Evolutionary conservation across 2,329 filamentous ascomycete species (phyloP).

Genomic region (Arachnomyces sp.): DNA sequence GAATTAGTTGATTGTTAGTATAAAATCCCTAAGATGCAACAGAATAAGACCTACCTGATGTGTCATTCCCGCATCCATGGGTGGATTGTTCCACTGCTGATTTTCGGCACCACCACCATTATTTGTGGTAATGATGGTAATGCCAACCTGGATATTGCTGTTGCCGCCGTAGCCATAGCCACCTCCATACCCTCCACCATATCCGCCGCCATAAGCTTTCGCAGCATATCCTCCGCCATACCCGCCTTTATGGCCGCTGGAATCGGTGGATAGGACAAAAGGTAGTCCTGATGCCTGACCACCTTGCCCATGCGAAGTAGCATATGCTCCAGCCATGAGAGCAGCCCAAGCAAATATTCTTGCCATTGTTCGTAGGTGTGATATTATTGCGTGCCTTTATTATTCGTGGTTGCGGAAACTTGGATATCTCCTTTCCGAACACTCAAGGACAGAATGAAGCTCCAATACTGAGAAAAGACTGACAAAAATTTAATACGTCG

Average conservation of each 20-base stretch:
- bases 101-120: conserved; percentile 10
- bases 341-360: conserved; percentile 10
- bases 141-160: neutral
- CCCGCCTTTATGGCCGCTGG: no score
- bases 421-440: neutral
- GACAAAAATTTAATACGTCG: conserved; percentile 12
- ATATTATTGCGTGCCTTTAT: neutral
- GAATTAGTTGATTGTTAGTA: conserved; percentile 1
- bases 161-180: no score
- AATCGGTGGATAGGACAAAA: no score
- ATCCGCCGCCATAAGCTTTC: no score
- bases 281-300: no score
- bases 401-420: neutral
- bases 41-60: conserved; percentile 25
- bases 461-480: no score
- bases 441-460: no score
- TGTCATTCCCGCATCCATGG: conserved; percentile 30
- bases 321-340: conserved; percentile 9
- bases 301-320: conserved; percentile 4
- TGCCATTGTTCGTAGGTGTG: conserved; percentile 8
- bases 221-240: no score
- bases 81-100: conserved; percentile 11
- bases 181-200: no score
- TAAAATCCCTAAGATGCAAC: neutral
- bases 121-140: conserved; percentile 16